Evolutionary conservation across 768 basidiomycete species (phyloP), one percentile per base, ranked within the genome.

Genomic region (Psilocybe tampanensis): DNA sequence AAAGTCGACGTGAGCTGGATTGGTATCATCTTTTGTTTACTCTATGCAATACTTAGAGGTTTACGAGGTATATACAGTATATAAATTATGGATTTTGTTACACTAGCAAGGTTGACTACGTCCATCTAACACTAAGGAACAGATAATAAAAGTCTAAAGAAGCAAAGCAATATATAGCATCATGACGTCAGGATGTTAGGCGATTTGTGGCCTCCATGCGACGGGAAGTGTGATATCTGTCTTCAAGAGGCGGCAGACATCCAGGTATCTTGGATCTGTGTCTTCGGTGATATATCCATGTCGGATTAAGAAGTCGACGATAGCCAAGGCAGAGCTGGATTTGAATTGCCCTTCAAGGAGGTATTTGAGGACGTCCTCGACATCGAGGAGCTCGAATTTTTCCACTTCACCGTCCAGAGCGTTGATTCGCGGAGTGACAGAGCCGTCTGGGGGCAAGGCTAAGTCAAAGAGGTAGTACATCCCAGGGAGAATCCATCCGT

Each of bases 401-500:
- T 78, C 77, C 8, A 80, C 78, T 56, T 80, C 77, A 2, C 76
- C 76, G 29, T 80, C 77, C 11, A 67, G 60, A 32, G 62, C 58
- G 53, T 80, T 80, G 33, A 69, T 69, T 41, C 66, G 64, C 2
- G 78, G 79, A 1, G 57, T 50, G 33, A 75, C 59, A 12, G 68
- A 54, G 1, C 68, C 68, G 54, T 78, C 70, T 6, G 65, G 52
- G 0, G 75, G 77, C 11, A 80, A 66, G 12, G 72, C 70, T 11
- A 80, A 70, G 34, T 80, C 78, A 49, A 74, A 80, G 33, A 76
- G 70, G 55, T 77, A 75, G 60, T 80, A 80, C 18, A 78, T 64
- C 19, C 76, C 76, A 5, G 79, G 79, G n/a, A 80, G 62, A 17
- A 78, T 67, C 76, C 76, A 80, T 39, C 69, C 69, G 17, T 70